phyloP scores from a whole-genome alignment of 768 basidiomycete species.

The Pleurotus platypus region DNA sequence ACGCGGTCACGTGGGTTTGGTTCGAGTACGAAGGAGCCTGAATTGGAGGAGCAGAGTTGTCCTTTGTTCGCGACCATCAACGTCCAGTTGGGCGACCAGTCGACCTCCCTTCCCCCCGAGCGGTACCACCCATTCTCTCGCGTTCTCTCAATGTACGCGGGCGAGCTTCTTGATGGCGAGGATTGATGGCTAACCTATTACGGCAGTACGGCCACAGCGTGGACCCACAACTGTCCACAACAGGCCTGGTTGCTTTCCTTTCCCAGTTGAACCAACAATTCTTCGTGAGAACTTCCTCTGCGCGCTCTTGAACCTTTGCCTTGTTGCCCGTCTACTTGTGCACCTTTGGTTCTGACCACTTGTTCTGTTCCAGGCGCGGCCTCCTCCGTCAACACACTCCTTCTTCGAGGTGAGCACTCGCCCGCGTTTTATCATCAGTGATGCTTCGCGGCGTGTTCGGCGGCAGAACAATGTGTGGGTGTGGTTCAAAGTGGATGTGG shows the following conservation, averaged over 20 bases:
- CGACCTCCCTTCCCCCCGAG: slow-evolving; percentile 7
- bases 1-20: slow-evolving; percentile 3
- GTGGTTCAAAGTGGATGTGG: background rate
- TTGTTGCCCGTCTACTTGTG: slow-evolving; percentile 14
- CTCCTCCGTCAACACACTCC: slow-evolving; percentile 65
- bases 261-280: slow-evolving; percentile 16
- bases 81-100: slow-evolving; percentile 5
- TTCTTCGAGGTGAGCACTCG: slow-evolving; percentile 45
- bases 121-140: slow-evolving; percentile 7
- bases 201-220: slow-evolving; percentile 28
- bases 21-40: background rate
- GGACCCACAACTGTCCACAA: slow-evolving; percentile 58
- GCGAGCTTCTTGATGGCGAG: background rate
- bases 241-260: slow-evolving; percentile 31
- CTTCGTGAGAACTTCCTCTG: slow-evolving; percentile 36
- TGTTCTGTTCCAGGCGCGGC: slow-evolving; percentile 51
- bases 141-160: background rate
- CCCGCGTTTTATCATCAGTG: slow-evolving; percentile 16
- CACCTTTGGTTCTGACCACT: slow-evolving; percentile 16
- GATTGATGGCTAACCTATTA: slow-evolving; percentile 22
- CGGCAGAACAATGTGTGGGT: background rate
- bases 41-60: background rate
- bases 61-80: slow-evolving; percentile 6
- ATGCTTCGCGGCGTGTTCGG: background rate
- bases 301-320: slow-evolving; percentile 16